Percentiles rank a stretch among this genome's conserved stretches.
phyloP scores from a whole-genome alignment of 306 rosid species.

The Prunus padus region DNA sequence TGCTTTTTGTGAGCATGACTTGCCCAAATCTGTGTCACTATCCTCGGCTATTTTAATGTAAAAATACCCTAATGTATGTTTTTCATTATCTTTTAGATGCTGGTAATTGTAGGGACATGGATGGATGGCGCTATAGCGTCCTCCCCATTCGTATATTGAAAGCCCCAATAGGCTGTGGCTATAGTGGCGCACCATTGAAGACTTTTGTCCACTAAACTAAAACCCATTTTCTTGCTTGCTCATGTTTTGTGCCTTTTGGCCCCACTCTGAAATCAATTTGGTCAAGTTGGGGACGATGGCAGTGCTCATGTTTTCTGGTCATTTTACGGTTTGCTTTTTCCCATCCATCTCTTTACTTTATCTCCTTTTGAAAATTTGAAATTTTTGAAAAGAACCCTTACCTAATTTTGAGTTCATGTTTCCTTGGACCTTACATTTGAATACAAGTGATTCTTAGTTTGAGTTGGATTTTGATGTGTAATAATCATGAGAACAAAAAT shows the following conservation, averaged over 20 bases:
- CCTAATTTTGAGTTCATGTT: background rate
- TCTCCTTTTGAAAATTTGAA: background rate
- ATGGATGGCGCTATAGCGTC: constrained; percentile 18
- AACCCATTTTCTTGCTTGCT: constrained; percentile 8
- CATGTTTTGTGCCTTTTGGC: constrained; percentile 16
- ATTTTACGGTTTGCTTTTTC: background rate
- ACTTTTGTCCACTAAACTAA: background rate
- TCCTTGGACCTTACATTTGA: background rate
- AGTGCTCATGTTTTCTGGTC: constrained; percentile 12
- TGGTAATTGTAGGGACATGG: constrained; percentile 26
- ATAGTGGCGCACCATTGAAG: constrained; percentile 31
- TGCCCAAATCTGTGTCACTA: constrained; percentile 13
- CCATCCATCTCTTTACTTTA: constrained; percentile 1
- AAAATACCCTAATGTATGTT: background rate
- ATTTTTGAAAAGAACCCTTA: background rate
- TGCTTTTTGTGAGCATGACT: constrained; percentile 28
- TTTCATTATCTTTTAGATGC: constrained; percentile 7
- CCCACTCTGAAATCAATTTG: constrained; percentile 18
- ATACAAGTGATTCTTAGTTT: background rate
- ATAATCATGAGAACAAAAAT: background rate
- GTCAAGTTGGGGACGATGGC: constrained; percentile 1
- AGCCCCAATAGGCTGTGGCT: constrained; percentile 10
- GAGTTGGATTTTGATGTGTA: background rate
- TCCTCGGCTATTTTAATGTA: background rate
- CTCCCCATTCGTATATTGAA: background rate